phyloP scores from a whole-genome alignment of 148 eudicot species.

The Dysphania ambrosioides region DNA sequence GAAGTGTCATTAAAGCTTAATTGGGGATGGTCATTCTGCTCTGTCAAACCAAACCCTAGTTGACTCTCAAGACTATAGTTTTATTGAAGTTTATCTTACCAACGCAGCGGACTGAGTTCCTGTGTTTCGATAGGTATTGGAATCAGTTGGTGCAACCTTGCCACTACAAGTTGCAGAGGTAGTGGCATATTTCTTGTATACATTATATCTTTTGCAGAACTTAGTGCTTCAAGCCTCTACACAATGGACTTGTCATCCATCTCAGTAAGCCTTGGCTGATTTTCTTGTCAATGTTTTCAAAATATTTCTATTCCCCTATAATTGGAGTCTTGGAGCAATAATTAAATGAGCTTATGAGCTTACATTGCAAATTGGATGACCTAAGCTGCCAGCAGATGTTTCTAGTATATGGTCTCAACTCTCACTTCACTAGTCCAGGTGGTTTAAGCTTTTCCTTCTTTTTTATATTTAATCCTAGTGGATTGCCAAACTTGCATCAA shows the following conservation, averaged over 20 bases:
- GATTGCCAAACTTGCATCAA: neutral
- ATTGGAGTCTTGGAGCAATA: neutral
- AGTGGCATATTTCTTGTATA: neutral
- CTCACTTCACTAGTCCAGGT: neutral
- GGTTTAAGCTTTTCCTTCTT: neutral
- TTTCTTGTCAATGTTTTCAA: neutral
- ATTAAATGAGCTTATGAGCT: neutral
- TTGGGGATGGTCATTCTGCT: no score
- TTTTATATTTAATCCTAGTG: neutral
- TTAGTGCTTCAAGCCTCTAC: slow-evolving; percentile 21
- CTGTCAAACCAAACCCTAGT: no score
- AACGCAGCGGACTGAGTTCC: no score
- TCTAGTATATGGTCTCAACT: neutral
- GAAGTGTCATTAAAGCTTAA: no score
- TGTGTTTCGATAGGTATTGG: neutral
- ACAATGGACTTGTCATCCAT: slow-evolving; percentile 15
- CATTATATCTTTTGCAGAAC: slow-evolving; percentile 22
- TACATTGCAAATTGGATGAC: neutral
- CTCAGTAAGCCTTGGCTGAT: slow-evolving; percentile 22
- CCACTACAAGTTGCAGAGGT: slow-evolving; percentile 11
- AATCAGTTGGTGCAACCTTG: neutral
- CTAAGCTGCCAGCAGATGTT: neutral
- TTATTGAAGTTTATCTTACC: no score
- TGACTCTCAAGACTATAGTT: no score
- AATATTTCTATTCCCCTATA: neutral